phyloP scores from a whole-genome alignment of 352 stramenopile genomes.

The Thraustochytrium striatum region DNA sequence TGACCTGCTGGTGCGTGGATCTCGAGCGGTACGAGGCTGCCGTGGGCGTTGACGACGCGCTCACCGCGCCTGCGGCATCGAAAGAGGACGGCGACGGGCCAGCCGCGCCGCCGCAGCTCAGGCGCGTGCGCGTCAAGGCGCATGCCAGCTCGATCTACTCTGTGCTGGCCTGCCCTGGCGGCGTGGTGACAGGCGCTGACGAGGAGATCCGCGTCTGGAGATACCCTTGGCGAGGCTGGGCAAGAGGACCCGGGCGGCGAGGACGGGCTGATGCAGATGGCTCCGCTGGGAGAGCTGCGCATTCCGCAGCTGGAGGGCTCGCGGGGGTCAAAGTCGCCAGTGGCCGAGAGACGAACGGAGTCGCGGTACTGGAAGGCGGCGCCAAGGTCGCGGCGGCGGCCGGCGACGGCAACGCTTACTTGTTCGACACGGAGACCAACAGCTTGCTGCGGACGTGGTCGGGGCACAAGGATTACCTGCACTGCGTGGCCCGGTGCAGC shows the following conservation, averaged over 20 bases:
- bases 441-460: slow-evolving; percentile 1
- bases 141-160: slow-evolving; percentile 13
- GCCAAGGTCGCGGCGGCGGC: slow-evolving; percentile 20
- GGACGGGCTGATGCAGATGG: not conserved
- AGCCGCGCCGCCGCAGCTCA: not conserved
- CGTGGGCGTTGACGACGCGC: not conserved
- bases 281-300: slow-evolving; percentile 1
- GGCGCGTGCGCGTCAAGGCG: not conserved
- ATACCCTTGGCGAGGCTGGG: not conserved
- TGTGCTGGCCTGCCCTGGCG: not conserved
- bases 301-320: slow-evolving; percentile 32
- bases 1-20: slow-evolving; percentile 23
- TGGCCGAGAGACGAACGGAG: slow-evolving; percentile 42
- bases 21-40: no score
- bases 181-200: slow-evolving; percentile 34
- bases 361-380: not conserved
- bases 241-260: no score
- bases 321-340: slow-evolving; percentile 18
- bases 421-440: slow-evolving; percentile 16
- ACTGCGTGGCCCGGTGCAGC: slow-evolving; percentile 17
- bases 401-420: slow-evolving; percentile 41
- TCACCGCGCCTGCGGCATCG: not conserved
- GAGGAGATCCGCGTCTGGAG: slow-evolving; percentile 41
- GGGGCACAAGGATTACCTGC: slow-evolving; percentile 22
- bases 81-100: not conserved